phyloP scores from a whole-genome alignment of 495 filamentous ascomycete genomes.

The Neohortaea acidophila region DNA sequence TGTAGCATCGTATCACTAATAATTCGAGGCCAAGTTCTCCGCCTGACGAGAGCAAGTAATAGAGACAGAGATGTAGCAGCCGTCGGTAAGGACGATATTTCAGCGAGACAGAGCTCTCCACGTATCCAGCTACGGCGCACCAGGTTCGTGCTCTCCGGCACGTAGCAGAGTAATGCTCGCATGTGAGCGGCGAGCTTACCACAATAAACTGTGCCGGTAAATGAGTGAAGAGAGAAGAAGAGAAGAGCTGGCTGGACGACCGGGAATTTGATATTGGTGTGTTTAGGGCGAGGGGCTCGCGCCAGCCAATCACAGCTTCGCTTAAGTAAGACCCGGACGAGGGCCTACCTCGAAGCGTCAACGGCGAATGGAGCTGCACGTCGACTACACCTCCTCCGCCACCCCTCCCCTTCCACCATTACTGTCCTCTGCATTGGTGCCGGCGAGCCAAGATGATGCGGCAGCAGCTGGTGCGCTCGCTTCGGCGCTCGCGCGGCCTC shows the following conservation, averaged over 20 bases:
- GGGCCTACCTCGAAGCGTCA: neutral
- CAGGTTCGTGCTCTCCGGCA: conserved; percentile 41
- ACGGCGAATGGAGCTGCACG: conserved; percentile 13
- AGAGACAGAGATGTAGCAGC: conserved; percentile 48
- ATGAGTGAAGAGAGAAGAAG: conserved; percentile 35
- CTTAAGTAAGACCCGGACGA: neutral
- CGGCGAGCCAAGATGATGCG: conserved; percentile 58
- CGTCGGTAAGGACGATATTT: conserved; percentile 48
- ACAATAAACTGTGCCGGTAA: conserved; percentile 73
- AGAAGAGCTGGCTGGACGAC: conserved; percentile 10
- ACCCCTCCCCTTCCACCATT: conserved; percentile 23
- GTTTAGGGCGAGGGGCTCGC: conserved; percentile 24
- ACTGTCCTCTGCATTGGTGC: conserved; percentile 29
- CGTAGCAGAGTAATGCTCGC: conserved; percentile 48
- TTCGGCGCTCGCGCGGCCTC: conserved; percentile 60
- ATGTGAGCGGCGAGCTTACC: conserved; percentile 37
- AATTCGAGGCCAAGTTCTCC: too few relatives aligned
- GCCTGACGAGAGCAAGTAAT: too few relatives aligned
- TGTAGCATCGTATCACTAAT: too few relatives aligned
- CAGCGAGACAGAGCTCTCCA: conserved; percentile 36
- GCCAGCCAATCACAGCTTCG: neutral
- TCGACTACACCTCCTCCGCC: conserved; percentile 21
- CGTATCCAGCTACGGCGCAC: conserved; percentile 54
- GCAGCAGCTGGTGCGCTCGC: conserved; percentile 72
- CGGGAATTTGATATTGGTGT: conserved; percentile 12